Evolutionary conservation across 2,329 filamentous ascomycete genomes (phyloP), one percentile per base, ranked within the genome.

Genomic region (Pseudohalonectria lignicola): DNA sequence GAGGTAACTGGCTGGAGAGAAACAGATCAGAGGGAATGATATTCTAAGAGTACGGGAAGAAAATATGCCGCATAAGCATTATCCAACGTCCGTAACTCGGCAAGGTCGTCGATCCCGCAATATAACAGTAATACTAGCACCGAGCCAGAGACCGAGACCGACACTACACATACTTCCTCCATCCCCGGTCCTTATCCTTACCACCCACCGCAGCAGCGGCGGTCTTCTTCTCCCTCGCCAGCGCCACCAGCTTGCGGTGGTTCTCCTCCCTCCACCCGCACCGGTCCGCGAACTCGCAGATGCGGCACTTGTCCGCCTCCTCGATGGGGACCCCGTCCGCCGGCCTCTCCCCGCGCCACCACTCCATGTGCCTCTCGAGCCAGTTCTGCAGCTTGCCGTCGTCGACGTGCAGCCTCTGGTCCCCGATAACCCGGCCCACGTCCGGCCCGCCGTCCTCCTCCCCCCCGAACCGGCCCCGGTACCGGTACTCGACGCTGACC

Each of bases 281-380:
- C 4, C 65, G 67, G 4, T 84, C 79, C 0, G 71, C 76, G 57
- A 94, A 95, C 47, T 94, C 86, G 53, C 88, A 95, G 25, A 70
- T 75, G 18, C 77, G 64, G 54, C 88, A 95, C 57, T 95, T 95
- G 60, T 82, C 93, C 0, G 86, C 82, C 48, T 95, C 88, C 52
- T 88, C 81, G 7, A 94, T 71, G 6, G 76, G 70, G 3, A 95
- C 88, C 0, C 90, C 88, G 4, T 69, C 67, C 0, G 86, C 76
- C 35, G 71, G 60, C 16, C 87, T 67, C 47, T 80, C 66, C 1
- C 88, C 90, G 28, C 74, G 77, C 88, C 88, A 95, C 86, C 86
- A 95, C 13, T 67, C 56, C 72, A 95, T 76, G 47, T 83, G 80
- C 3, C 74, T 67, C 0, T 61, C 54, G 8, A 94, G 53, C 52